Base-by-base conservation (phyloP, 164 flowering plant species). In the Vitis labrusca region DNA sequence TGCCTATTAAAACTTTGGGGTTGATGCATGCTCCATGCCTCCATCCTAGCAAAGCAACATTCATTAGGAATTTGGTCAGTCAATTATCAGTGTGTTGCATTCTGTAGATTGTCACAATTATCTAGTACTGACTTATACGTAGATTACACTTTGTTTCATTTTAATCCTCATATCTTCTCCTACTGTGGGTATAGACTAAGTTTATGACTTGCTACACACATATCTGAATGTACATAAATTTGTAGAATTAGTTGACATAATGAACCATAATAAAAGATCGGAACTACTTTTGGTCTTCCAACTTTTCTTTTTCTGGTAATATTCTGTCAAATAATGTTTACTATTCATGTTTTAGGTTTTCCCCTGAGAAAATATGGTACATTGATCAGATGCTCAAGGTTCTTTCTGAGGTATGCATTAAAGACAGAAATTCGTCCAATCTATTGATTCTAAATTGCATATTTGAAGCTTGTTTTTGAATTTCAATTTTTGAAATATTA, bases 321-420 rank as follows among this genome's bases (percentile, higher is more conserved):
- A 59, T 64, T 9, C 51, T 12, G 19, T 65, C 29, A 54, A 15
- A 48, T 52, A 32, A 52, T 10, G 49, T 14, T 61, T 27, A 4
- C 52, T 68, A 12, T 65, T 71, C 74, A 9, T 75, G 67, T 47
- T 75, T 59, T 78, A 96, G 99, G 93, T 91, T 89, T 84, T 89
- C 97, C 50, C 85, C 90, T 2, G 95, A 93, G 73, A 96, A 96
- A 78, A 82, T 84, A 44, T 95, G 99, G 99, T 95, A 91, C 82
- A 90, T 93, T 76, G 96, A 95, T 82, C 97, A 95, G 83, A 90
- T 95, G 96, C 90, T 95, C 65, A 90, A 90, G 88, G 97, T 95
- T 81, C 91, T 95, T 50, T 85, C 89, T 74, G 95, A 91, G 98
- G 98, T 94, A 89, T 56, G 72, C 71, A 55, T 51, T 64, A 8